phyloP scores from a whole-genome alignment of 441 rosid genomes.

The Rhodomyrtus psidioides region DNA sequence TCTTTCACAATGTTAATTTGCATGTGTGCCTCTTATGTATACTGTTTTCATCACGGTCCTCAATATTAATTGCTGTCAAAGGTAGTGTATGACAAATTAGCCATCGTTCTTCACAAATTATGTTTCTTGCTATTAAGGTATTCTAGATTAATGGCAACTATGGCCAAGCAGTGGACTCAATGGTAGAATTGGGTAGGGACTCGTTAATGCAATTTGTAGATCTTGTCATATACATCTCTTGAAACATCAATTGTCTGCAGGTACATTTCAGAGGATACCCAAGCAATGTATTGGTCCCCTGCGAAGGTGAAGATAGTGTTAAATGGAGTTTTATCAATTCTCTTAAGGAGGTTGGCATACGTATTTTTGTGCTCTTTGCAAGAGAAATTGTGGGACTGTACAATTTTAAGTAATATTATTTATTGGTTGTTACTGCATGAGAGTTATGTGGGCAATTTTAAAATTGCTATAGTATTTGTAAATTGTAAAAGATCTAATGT shows the following conservation, averaged over 20 bases:
- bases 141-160: background rate
- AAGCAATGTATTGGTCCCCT: constrained; percentile 58
- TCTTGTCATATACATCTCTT: background rate
- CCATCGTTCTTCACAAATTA: background rate
- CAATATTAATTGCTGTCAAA: background rate
- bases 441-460: background rate
- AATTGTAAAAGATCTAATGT: background rate
- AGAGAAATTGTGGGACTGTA: background rate
- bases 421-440: background rate
- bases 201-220: background rate
- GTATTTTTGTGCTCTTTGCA: background rate
- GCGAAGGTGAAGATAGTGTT: constrained; percentile 90
- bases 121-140: background rate
- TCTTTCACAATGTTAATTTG: background rate
- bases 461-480: background rate
- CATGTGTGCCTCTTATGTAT: background rate
- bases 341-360: constrained; percentile 70
- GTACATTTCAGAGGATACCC: constrained; percentile 97
- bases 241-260: constrained; percentile 27
- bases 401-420: background rate
- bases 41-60: background rate
- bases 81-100: background rate
- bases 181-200: background rate
- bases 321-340: constrained; percentile 96
- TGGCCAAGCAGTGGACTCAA: background rate